Evolutionary conservation across 768 basidiomycete species (phyloP).

Genomic region (Lanmaoa rubissima): DNA sequence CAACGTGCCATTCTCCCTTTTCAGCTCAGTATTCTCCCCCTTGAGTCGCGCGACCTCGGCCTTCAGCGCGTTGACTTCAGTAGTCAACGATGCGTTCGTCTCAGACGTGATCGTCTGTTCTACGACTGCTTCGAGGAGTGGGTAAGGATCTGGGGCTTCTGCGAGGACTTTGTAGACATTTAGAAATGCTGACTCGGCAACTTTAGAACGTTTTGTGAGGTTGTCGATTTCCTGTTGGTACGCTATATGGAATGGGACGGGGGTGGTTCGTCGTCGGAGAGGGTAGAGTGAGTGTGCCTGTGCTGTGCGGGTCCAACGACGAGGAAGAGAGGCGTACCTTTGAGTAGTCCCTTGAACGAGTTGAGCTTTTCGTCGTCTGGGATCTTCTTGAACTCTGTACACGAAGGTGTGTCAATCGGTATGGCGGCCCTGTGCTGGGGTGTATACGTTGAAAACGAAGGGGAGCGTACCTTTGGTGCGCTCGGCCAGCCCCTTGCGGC

Average conservation of each 20-base stretch:
- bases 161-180: constrained; percentile 95
- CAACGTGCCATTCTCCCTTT: constrained; percentile 60
- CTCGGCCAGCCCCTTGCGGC: constrained; percentile 91
- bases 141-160: constrained; percentile 97
- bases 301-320: neutral
- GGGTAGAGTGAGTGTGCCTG: too few relatives aligned
- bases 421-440: neutral
- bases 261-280: neutral
- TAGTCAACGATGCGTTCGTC: constrained; percentile 28
- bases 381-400: constrained; percentile 91
- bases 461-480: constrained; percentile 77
- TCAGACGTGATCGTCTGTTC: constrained; percentile 88
- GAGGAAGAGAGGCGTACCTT: constrained; percentile 48
- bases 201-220: constrained; percentile 89
- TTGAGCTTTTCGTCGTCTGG: constrained; percentile 85
- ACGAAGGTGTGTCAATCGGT: neutral
- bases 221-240: constrained; percentile 97
- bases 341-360: constrained; percentile 87
- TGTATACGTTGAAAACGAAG: too few relatives aligned
- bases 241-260: constrained; percentile 43
- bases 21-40: constrained; percentile 82
- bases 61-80: constrained; percentile 78
- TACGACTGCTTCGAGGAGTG: constrained; percentile 90
- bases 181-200: constrained; percentile 94
- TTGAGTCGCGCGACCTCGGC: constrained; percentile 67